Evolutionary conservation across 75 land plant genomes (phyloP), one percentile per base, ranked within the genome.

Genomic region (Pinus tabuliformis): DNA sequence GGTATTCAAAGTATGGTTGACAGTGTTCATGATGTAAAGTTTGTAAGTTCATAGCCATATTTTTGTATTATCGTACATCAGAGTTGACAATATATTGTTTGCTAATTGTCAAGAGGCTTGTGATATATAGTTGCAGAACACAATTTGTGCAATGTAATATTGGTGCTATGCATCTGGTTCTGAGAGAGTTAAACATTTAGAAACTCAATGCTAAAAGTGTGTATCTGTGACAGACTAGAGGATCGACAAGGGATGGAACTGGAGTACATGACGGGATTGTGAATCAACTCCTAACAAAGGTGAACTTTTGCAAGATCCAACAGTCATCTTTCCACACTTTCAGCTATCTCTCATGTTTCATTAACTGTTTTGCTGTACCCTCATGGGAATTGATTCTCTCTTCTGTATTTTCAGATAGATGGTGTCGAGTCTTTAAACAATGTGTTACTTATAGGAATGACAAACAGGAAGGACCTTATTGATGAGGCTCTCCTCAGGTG

Each of bases 211-310:
- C 54, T 49, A 49, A 33, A 33, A 49, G 12, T 49, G 9, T 9
- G 54, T 45, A 45, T 11, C 12, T 61, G 30, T 78, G 33, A 54
- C 89, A 96, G 96, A 78, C 92, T 21, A 87, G 99, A 84, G 99
- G 99, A 42, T 92, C 98, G 30, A 97, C 98, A 57, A 83, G 95
- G 82, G 99, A 97, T 81, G 95, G 99, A 56, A 97, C 99, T 57
- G 98, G 99, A 76, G 99, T 95, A 16, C 99, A 97, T 80, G 99
- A 97, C 75, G 87, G 99, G 59, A 97, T 97, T 85, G 99, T 97
- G 5, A 97, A 97, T 77, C 99, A 97, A 83, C 91, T 97, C 1
- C 94, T 97, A 64, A 97, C 99, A 56, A 97, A 97, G 98, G 99
- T 94, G 37, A 26, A 58, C 70, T 49, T 36, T 56, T 61, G 62